phyloP scores from a whole-genome alignment of 202 grass and related monocot genomes.

The Alloteropsis angusta region DNA sequence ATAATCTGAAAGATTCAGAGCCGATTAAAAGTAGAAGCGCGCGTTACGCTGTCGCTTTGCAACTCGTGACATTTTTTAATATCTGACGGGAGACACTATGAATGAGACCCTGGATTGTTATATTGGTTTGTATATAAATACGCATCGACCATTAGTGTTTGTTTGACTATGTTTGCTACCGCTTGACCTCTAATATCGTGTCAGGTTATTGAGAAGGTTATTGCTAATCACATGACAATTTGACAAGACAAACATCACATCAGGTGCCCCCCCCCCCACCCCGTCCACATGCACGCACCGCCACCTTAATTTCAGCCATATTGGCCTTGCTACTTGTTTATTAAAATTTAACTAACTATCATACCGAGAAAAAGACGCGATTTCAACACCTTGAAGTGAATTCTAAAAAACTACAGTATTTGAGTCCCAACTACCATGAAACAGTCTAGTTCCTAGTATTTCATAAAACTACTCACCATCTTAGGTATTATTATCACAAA shows the following conservation, averaged over 20 bases:
- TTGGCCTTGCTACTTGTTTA: background rate
- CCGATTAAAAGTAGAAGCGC: background rate
- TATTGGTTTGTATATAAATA: background rate
- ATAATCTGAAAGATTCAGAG: background rate
- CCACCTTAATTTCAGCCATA: background rate
- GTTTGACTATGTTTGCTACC: slow-evolving; percentile 33
- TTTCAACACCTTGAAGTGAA: background rate
- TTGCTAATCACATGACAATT: background rate
- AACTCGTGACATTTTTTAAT: slow-evolving; percentile 30
- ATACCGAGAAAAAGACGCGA: background rate
- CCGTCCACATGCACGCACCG: background rate
- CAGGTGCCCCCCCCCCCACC: too few species aligned
- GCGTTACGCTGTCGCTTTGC: slow-evolving; percentile 35
- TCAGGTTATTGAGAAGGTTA: background rate
- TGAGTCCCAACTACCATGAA: background rate
- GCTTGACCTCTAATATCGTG: slow-evolving; percentile 32
- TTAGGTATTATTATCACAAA: background rate
- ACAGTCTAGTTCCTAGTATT: background rate
- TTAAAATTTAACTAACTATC: background rate
- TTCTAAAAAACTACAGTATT: background rate
- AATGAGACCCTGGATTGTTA: slow-evolving; percentile 10
- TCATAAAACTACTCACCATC: background rate
- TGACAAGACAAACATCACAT: slow-evolving; percentile 8
- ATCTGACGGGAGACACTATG: slow-evolving; percentile 19
- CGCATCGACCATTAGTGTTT: slow-evolving; percentile 5